A percentile compares a stretch with the other conserved stretches of the same genome.
These are phyloP conservation scores for Aspergillus phoenicis DNA, from an alignment of 2,329 filamentous ascomycete genomes.

Conservation along the genomic window DNA sequence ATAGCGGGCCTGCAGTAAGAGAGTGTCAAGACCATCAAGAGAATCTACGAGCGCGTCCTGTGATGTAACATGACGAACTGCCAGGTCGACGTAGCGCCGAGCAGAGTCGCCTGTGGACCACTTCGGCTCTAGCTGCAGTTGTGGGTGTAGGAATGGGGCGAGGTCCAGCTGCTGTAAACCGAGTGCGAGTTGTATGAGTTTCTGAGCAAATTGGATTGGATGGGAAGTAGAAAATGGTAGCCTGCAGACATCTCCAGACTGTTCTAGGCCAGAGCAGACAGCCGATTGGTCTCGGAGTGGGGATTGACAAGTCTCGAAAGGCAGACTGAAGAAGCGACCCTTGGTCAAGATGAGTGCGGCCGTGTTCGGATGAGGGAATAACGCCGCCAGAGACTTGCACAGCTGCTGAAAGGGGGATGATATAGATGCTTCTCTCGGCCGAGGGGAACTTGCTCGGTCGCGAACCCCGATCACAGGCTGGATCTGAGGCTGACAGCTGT, in stretches of 20 bases:
- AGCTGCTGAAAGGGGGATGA: neutral
- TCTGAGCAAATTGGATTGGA: neutral
- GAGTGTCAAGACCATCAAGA: conserved; percentile 1
- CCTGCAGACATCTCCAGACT: neutral
- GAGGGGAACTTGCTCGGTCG: neutral
- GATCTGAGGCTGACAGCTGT: neutral
- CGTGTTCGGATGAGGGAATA: neutral
- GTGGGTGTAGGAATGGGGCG: neutral
- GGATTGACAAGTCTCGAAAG: neutral
- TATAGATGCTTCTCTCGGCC: neutral
- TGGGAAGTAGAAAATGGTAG: neutral
- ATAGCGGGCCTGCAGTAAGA: conserved; percentile 9
- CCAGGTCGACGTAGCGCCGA: neutral
- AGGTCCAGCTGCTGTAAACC: conserved; percentile 8
- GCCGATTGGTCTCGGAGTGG: neutral
- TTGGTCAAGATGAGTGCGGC: neutral
- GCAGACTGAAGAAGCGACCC: conserved; percentile 1
- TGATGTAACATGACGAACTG: neutral
- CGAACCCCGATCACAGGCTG: no score
- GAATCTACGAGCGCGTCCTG: conserved; percentile 5
- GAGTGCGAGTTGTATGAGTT: conserved; percentile 7
- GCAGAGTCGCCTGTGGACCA: neutral
- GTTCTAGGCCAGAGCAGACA: neutral
- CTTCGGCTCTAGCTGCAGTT: neutral
- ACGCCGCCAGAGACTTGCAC: neutral